These are phyloP conservation scores for Acanthamoeba triangularis DNA, from an alignment of 208 protist genomes.

Conservation along the genomic window DNA sequence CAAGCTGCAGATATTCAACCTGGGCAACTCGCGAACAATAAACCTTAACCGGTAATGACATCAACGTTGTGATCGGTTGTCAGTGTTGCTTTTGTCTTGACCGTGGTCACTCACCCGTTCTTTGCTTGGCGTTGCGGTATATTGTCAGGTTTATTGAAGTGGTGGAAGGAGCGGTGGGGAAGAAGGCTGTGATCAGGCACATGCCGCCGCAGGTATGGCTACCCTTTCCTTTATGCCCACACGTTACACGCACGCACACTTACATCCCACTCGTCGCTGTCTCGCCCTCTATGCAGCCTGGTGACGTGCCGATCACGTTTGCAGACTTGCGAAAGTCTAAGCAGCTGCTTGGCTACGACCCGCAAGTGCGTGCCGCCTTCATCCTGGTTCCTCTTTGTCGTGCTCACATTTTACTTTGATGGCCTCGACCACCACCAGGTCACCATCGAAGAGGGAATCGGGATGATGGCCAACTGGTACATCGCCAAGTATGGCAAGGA, in stretches of 20 bases:
- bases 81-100: no score
- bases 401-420: no score
- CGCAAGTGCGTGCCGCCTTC: slow-evolving; percentile 55
- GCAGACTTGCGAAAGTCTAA: slow-evolving; percentile 54
- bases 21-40: slow-evolving; percentile 72
- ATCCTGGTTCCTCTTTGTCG: background rate
- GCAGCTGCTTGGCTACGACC: slow-evolving; percentile 42
- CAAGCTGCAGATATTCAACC: slow-evolving; percentile 67
- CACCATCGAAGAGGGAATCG: slow-evolving; percentile 13
- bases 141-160: slow-evolving; percentile 71
- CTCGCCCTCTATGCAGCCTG: no score
- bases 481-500: slow-evolving; percentile 50
- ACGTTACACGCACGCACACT: no score
- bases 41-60: slow-evolving; percentile 37
- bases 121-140: no score
- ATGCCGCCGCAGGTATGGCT: slow-evolving; percentile 26
- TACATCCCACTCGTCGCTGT: no score
- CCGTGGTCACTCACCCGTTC: no score
- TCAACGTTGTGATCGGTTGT: no score
- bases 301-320: slow-evolving; percentile 72
- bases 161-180: slow-evolving; percentile 27
- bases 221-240: background rate
- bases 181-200: slow-evolving; percentile 35
- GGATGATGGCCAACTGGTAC: slow-evolving; percentile 46
- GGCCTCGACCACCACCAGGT: slow-evolving; percentile 20